Conservation (phyloP, 192 early-diverging fungal genomes). For the Umbelopsis vinacea region DNA sequence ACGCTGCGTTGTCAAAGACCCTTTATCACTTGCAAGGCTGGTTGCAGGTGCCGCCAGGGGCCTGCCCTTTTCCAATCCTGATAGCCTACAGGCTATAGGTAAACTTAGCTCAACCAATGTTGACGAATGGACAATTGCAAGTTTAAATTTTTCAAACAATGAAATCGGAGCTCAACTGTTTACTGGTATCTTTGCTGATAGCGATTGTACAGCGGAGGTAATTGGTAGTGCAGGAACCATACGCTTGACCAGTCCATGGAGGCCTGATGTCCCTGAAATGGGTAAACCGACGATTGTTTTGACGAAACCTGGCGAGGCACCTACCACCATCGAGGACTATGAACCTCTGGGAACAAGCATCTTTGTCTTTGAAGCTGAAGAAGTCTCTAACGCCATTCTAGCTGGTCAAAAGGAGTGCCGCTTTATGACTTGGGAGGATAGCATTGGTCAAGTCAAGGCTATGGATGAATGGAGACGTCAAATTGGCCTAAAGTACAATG, state of each 20-base stretch:
- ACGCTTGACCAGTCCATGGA: constrained; percentile 34
- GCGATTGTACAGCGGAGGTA: constrained; percentile 31
- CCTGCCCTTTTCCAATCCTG: constrained; percentile 22
- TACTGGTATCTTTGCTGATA: constrained; percentile 34
- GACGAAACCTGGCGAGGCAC: background rate
- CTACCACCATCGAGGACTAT: constrained; percentile 5
- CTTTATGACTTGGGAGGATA: constrained; percentile 40
- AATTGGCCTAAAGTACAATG: constrained; percentile 36
- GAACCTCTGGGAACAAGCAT: constrained; percentile 22
- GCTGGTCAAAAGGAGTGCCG: constrained; percentile 22
- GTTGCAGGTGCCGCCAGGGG: constrained; percentile 30
- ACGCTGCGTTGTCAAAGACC: constrained; percentile 21
- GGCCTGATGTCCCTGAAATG: constrained; percentile 36
- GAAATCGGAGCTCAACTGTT: constrained; percentile 32
- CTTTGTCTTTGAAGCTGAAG: constrained; percentile 36
- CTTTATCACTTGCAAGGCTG: constrained; percentile 38
- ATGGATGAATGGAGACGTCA: constrained; percentile 40
- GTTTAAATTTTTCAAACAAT: constrained; percentile 26
- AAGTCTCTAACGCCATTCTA: constrained; percentile 32
- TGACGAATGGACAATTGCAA: constrained; percentile 42
- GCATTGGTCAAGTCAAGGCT: constrained; percentile 33
- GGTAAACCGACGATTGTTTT: constrained; percentile 27
- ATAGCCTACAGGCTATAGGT: constrained; percentile 25
- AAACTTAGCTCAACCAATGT: constrained; percentile 34
- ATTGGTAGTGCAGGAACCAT: constrained; percentile 33